phyloP scores from a whole-genome alignment of 2,329 filamentous ascomycete genomes.

The Didymella pomorum region DNA sequence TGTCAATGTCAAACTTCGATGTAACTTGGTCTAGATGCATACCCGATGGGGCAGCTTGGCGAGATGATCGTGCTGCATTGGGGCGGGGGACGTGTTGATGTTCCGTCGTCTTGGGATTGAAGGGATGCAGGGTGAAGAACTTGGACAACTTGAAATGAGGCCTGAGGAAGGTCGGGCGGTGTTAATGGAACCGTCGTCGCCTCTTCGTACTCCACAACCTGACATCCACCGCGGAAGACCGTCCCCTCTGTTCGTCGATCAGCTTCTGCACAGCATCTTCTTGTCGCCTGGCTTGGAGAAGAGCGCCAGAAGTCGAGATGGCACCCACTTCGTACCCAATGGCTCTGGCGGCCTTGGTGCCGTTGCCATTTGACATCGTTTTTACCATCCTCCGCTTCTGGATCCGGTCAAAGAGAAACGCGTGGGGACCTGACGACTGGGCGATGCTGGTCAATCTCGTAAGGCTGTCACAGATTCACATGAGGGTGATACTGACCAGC shows the following conservation, averaged over 20 bases:
- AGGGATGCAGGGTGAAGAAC: conserved; percentile 17
- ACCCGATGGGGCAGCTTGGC: conserved; percentile 1
- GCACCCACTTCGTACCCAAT: conserved; percentile 24
- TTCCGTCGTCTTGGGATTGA: conserved; percentile 10
- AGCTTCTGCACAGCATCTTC: neutral
- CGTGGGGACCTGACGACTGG: conserved; percentile 26
- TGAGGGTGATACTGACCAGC: neutral
- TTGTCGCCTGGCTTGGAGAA: neutral
- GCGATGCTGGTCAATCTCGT: conserved; percentile 25
- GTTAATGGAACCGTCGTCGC: conserved; percentile 1
- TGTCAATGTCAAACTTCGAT: conserved; percentile 19
- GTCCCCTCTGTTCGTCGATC: neutral
- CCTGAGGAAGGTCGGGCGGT: conserved; percentile 2
- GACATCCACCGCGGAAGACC: neutral
- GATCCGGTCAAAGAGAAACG: conserved; percentile 23
- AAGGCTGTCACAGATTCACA: neutral
- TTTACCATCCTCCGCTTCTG: conserved; percentile 22
- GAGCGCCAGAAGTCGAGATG: conserved; percentile 5
- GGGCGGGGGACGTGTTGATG: conserved; percentile 12
- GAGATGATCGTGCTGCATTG: conserved; percentile 7
- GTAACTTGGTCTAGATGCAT: conserved; percentile 9
- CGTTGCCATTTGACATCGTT: conserved; percentile 21
- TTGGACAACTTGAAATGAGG: conserved; percentile 10
- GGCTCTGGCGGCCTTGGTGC: conserved; percentile 21
- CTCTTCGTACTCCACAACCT: conserved; percentile 4